phyloP scores from a whole-genome alignment of 75 land plant species.

The Chamaecyparis obtusa region DNA sequence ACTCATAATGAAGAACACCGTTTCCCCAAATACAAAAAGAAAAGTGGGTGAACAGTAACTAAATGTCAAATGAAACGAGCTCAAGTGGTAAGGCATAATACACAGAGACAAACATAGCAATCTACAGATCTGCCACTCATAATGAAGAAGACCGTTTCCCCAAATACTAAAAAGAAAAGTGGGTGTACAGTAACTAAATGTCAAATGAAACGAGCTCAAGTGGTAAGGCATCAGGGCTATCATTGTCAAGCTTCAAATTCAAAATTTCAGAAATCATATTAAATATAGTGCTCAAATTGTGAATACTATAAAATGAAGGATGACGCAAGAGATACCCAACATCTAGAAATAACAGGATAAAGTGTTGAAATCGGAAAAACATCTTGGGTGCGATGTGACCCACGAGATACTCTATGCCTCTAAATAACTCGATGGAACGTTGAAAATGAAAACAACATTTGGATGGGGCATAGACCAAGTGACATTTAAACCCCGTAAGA shows the following conservation, averaged over 20 bases:
- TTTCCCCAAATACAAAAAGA: neutral
- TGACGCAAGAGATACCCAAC: too few species aligned
- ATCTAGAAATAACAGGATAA: neutral
- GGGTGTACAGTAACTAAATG: neutral
- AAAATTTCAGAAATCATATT: neutral
- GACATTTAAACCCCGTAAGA: neutral
- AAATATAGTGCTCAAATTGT: neutral
- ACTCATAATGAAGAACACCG: neutral
- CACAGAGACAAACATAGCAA: too few species aligned
- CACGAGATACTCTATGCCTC: neutral
- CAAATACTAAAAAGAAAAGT: neutral
- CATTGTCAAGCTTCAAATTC: neutral
- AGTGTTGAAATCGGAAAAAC: neutral
- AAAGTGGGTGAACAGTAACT: too few species aligned
- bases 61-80: too few species aligned
- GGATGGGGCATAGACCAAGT: neutral
- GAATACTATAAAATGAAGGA: too few species aligned
- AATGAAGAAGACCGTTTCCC: neutral
- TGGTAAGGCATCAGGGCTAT: neutral
- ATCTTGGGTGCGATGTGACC: neutral
- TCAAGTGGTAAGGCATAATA: too few species aligned
- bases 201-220: neutral
- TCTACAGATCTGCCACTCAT: neutral
- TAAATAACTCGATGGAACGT: neutral
- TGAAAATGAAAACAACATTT: neutral